Conservation (phyloP, 2,329 filamentous ascomycete genomes). For the Colletotrichum sp. region DNA sequence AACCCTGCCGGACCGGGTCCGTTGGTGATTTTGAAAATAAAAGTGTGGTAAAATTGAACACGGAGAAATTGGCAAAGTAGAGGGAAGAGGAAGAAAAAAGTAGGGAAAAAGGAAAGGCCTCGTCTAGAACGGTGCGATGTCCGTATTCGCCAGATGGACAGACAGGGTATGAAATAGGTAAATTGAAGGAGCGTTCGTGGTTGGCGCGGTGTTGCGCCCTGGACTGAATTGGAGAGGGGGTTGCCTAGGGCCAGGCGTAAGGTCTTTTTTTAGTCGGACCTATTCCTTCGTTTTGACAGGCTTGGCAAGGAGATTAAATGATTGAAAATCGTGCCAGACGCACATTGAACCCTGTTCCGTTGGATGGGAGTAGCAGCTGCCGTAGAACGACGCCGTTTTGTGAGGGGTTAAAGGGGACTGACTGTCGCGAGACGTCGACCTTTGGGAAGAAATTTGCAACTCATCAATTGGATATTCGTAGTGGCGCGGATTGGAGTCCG, state of each 20-base stretch:
- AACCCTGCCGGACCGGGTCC: conserved; percentile 5
- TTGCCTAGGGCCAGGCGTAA: not conserved
- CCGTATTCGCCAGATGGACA: not conserved
- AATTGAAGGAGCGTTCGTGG: not conserved
- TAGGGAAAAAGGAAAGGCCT: not conserved
- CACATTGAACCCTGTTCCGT: not conserved
- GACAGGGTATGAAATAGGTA: not conserved
- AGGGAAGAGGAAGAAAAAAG: not conserved
- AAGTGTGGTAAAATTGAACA: not conserved
- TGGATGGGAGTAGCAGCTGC: not conserved
- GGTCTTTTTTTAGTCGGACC: not conserved
- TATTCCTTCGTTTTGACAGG: not conserved
- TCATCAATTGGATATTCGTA: conserved; percentile 15
- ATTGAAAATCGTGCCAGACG: not conserved
- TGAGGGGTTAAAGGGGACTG: not conserved
- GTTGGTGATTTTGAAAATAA: not conserved
- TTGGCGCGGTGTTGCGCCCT: not conserved
- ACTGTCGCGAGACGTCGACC: not conserved
- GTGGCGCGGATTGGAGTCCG: conserved; percentile 13
- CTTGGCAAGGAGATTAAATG: not conserved
- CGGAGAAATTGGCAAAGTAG: not conserved
- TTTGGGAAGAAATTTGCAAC: conserved; percentile 17
- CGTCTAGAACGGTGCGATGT: not conserved
- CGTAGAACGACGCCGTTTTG: conserved; percentile 9
- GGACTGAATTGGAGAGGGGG: not conserved